phyloP scores from a whole-genome alignment of 2,329 filamentous ascomycete genomes.

The Penicillium janthinellum region DNA sequence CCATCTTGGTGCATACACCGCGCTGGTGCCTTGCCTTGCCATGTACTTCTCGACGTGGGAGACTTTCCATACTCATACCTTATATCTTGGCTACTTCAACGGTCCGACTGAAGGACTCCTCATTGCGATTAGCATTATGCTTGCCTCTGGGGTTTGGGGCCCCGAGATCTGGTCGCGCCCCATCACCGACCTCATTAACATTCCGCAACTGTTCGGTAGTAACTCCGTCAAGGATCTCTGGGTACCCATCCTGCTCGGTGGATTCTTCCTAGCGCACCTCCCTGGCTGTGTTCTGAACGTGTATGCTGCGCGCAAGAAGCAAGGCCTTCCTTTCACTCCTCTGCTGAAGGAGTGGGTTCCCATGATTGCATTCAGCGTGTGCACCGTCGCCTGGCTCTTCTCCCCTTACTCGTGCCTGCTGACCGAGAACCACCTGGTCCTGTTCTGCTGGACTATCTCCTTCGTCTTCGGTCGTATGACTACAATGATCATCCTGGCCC shows the following conservation, averaged over 20 bases:
- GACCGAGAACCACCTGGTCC: slow-evolving; percentile 79
- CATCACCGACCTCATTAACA: slow-evolving; percentile 69
- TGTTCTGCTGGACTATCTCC: slow-evolving; percentile 92
- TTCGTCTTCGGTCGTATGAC: slow-evolving; percentile 98
- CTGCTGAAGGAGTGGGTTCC: slow-evolving; percentile 94
- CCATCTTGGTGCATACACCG: slow-evolving; percentile 84
- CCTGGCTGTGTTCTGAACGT: slow-evolving; percentile 92
- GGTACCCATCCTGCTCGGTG: slow-evolving; percentile 69
- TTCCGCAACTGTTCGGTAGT: slow-evolving; percentile 65
- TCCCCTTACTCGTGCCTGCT: slow-evolving; percentile 84
- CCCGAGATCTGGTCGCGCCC: slow-evolving; percentile 82
- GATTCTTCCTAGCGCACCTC: slow-evolving; percentile 72
- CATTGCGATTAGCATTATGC: slow-evolving; percentile 83
- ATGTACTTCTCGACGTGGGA: slow-evolving; percentile 99
- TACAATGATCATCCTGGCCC: slow-evolving; percentile 97
- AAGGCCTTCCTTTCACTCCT: slow-evolving; percentile 73
- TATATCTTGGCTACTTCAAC: slow-evolving; percentile 96
- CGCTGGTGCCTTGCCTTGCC: slow-evolving; percentile 83
- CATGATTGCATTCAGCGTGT: slow-evolving; percentile 76
- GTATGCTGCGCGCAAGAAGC: slow-evolving; percentile 69
- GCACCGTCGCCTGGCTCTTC: slow-evolving; percentile 81
- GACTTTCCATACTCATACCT: slow-evolving; percentile 96
- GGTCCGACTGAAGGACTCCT: slow-evolving; percentile 94
- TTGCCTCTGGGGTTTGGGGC: slow-evolving; percentile 82
- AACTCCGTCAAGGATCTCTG: slow-evolving; percentile 84